Percentiles rank a stretch among this genome's conserved stretches.
Conservation (phyloP, 2,329 filamentous ascomycete species). For the Alternaria postmessia region DNA sequence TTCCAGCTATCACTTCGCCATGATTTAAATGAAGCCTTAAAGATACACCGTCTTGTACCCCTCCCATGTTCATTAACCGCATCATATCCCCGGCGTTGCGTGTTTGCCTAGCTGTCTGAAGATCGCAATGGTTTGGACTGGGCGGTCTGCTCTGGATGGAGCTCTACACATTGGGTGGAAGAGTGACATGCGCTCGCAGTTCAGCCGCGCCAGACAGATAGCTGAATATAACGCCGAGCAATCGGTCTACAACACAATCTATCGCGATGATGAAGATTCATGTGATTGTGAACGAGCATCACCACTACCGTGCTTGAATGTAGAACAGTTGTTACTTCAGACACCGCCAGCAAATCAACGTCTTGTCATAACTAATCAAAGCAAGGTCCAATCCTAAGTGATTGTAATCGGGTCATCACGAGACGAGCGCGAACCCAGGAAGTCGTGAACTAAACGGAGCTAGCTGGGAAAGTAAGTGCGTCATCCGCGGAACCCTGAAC, state of each 20-base stretch:
- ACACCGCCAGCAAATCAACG: neutral
- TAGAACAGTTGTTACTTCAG: neutral
- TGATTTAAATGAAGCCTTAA: constrained; percentile 50
- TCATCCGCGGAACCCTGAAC: constrained; percentile 21
- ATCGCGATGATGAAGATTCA: neutral
- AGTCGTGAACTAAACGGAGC: constrained; percentile 1
- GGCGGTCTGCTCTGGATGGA: constrained; percentile 27
- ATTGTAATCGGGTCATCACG: neutral
- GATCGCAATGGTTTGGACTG: constrained; percentile 33
- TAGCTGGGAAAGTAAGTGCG: constrained; percentile 16
- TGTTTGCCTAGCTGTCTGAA: constrained; percentile 39
- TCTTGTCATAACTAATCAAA: neutral
- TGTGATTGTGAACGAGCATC: neutral
- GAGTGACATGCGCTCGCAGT: constrained; percentile 21
- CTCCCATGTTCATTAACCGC: constrained; percentile 44
- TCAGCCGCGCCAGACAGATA: constrained; percentile 32
- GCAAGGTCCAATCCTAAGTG: neutral
- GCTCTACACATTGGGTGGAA: constrained; percentile 21
- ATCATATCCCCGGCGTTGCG: constrained; percentile 54
- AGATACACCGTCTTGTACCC: constrained; percentile 55
- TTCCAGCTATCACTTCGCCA: constrained; percentile 39
- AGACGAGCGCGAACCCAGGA: neutral
- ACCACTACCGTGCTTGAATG: neutral
- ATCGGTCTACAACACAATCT: constrained; percentile 20
- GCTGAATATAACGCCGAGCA: constrained; percentile 36